Evolutionary conservation across 139 green algal genomes (phyloP).

Genomic region (Chlorella sp.): DNA sequence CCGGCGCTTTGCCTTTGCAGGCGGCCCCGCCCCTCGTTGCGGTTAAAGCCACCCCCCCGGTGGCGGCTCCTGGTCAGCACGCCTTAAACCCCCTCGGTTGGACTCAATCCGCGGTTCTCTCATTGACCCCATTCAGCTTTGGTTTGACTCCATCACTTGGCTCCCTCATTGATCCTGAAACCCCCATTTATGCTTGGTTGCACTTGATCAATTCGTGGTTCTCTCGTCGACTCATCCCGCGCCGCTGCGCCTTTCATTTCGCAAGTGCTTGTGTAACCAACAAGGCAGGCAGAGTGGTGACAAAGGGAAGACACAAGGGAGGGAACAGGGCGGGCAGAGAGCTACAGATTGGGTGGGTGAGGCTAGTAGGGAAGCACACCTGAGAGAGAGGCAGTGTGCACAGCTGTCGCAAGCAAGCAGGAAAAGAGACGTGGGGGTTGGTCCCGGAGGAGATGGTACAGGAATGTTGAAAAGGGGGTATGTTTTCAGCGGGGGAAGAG

Average conservation of each 20-base stretch:
- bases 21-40: conserved; percentile 7
- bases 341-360: no score
- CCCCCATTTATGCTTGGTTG: background rate
- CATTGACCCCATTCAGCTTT: background rate
- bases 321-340: background rate
- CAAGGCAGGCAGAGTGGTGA: background rate
- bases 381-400: no score
- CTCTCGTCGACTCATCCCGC: no score
- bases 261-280: no score
- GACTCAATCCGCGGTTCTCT: conserved; percentile 13
- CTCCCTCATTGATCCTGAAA: background rate
- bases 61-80: conserved; percentile 32
- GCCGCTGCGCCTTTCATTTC: no score
- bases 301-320: background rate
- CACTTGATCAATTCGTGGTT: background rate
- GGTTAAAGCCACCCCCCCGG: conserved; percentile 15
- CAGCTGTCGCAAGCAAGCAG: no score
- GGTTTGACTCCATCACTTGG: background rate
- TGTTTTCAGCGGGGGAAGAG: background rate
- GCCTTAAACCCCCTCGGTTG: conserved; percentile 20
- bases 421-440: no score
- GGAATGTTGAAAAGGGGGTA: no score
- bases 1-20: conserved; percentile 27
- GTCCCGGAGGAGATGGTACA: no score
- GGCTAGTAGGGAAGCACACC: no score